phyloP scores from a whole-genome alignment of 2,329 filamentous ascomycete species.

The Metarhizium guizhouense region DNA sequence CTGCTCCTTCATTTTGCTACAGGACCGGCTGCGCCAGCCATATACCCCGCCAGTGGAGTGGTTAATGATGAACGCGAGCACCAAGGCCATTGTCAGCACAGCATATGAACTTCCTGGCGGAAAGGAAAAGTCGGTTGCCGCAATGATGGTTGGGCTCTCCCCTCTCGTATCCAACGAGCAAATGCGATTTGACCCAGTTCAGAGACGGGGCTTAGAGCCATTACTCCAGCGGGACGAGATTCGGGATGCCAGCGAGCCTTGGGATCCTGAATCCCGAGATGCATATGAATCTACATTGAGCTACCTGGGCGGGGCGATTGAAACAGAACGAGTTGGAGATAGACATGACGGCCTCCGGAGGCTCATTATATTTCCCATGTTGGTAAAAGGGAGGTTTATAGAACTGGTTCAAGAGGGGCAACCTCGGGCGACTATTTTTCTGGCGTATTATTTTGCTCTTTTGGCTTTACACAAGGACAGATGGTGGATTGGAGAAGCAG shows the following conservation, averaged over 20 bases:
- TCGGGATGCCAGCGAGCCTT: conserved; percentile 9
- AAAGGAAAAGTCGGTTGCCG: conserved; percentile 3
- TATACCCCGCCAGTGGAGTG: conserved; percentile 12
- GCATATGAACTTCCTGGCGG: conserved; percentile 4
- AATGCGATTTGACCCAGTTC: conserved; percentile 4
- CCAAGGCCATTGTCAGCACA: conserved; percentile 5
- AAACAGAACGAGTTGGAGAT: conserved; percentile 1
- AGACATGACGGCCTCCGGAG: conserved; percentile 1
- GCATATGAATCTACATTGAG: conserved; percentile 12
- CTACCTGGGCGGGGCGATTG: conserved; percentile 10
- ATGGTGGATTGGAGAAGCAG: conserved; percentile 8
- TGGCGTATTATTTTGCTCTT: conserved; percentile 8
- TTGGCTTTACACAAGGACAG: conserved; percentile 4
- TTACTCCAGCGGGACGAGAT: conserved; percentile 2
- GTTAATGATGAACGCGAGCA: conserved; percentile 11
- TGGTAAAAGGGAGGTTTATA: conserved; percentile 8
- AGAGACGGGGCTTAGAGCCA: conserved; percentile 7
- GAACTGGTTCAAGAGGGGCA: conserved; percentile 7
- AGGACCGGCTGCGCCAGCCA: conserved; percentile 7
- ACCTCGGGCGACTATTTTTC: conserved; percentile 4
- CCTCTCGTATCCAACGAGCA: conserved; percentile 8
- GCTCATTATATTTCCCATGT: conserved; percentile 8
- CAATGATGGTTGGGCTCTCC: conserved; percentile 6
- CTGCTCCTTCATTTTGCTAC: conserved; percentile 11
- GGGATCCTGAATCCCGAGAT: conserved; percentile 11